Conservation (phyloP, 2,329 filamentous ascomycete genomes). For the Penicillium carneum region DNA sequence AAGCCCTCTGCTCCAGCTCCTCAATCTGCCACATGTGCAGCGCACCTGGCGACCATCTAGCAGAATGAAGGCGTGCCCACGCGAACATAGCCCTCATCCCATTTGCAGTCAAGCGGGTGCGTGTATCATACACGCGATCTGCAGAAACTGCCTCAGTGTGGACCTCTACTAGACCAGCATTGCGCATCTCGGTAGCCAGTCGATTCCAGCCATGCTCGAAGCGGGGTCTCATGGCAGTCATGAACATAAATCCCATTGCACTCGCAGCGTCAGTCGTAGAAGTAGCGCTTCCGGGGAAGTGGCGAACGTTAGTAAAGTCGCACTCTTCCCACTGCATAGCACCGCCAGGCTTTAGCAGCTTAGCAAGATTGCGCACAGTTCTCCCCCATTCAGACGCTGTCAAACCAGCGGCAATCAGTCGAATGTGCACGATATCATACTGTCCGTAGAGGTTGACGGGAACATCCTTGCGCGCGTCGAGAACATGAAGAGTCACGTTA, state of each 20-base stretch:
- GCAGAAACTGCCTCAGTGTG: slow-evolving; percentile 6
- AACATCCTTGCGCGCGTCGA: slow-evolving; percentile 26
- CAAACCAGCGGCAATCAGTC: slow-evolving; percentile 11
- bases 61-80: slow-evolving; percentile 3
- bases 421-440: slow-evolving; percentile 39
- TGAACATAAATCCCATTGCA: not conserved
- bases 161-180: not conserved
- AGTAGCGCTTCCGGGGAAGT: not conserved
- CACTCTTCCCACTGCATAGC: slow-evolving; percentile 29
- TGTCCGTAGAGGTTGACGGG: slow-evolving; percentile 25
- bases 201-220: slow-evolving; percentile 11
- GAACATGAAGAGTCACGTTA: slow-evolving; percentile 26
- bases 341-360: slow-evolving; percentile 24
- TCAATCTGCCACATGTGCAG: slow-evolving; percentile 3
- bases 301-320: slow-evolving; percentile 16
- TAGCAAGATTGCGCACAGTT: slow-evolving; percentile 11
- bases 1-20: slow-evolving; percentile 12
- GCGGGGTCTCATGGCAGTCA: not conserved
- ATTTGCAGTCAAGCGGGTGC: slow-evolving; percentile 3
- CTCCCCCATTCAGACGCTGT: not conserved
- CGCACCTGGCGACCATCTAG: not conserved
- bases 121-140: slow-evolving; percentile 7
- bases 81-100: slow-evolving; percentile 10
- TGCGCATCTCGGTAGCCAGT: not conserved
- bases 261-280: slow-evolving; percentile 3